Evolutionary conservation across 148 eudicot genomes (phyloP), one percentile per base, ranked within the genome.

Genomic region (Chenopodium album): DNA sequence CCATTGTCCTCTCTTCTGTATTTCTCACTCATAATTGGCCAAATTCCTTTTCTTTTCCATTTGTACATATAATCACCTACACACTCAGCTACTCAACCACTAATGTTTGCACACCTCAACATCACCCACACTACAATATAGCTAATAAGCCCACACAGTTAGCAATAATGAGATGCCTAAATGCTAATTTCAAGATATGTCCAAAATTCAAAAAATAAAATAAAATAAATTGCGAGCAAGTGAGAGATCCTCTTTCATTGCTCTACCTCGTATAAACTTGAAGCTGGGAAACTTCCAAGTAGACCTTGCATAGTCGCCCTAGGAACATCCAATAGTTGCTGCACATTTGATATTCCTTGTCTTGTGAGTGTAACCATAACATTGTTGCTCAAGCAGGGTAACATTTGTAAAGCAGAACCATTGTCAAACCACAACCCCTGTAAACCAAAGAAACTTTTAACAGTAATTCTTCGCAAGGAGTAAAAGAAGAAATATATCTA

Each of bases 401-500:
- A 85, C 99, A 95, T 95, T 90, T 91, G 86, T 60, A 95, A 84
- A 82, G 92, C 79, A 63, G 93, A 88, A 86, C 89, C 90, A 68
- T 84, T 82, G 85, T 86, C 93, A 80, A 84, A 87, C 99, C 99
- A 95, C 79, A 95, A 81, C 65, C 97, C 99, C 99, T 95, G 90
- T 73, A 66, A 73, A 77, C 75, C 75, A 76, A 32, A 63, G 4
- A 34, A 13, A 73, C 22, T 34, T 37, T 41, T 48, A 60, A 11
- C 17, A 17, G 0, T n/a, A 72, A 22, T 31, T 10, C 9, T 37
- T 34, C 2, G 19, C 73, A 62, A 44, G 19, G 52, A 72, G 44
- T 4, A 28, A 78, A 78, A 37, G 66, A 11, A 82, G 37, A 73
- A 80, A 73, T 17, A 37, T 31, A 69, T 69, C 73, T 14, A 17